A percentile compares a stretch with the other conserved stretches of the same genome.
These are phyloP conservation scores for Trichoderma erinaceum DNA, from an alignment of 495 filamentous ascomycete species.

Conservation along the genomic window DNA sequence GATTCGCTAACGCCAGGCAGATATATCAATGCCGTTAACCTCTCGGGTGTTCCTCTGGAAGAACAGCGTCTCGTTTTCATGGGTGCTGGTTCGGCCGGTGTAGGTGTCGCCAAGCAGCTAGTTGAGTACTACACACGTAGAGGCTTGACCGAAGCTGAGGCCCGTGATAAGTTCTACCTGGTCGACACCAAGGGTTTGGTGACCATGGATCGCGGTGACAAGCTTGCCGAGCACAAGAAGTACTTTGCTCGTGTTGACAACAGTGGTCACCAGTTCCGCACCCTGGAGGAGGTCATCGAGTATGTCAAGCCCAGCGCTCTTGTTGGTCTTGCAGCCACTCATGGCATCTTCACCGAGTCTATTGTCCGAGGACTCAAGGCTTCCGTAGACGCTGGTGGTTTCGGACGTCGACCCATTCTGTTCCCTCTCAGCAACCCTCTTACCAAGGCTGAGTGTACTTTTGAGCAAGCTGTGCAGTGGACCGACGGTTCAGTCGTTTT, in stretches of 20 bases:
- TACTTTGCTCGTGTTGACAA: conserved; percentile 95
- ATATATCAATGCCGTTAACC: conserved; percentile 89
- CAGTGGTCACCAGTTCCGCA: conserved; percentile 80
- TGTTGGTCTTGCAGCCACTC: conserved; percentile 89
- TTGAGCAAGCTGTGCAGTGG: conserved; percentile 79
- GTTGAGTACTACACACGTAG: conserved; percentile 92
- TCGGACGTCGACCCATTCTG: conserved; percentile 76
- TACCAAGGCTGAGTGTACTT: conserved; percentile 94
- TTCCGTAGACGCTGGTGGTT: conserved; percentile 57
- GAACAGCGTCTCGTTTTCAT: conserved; percentile 95
- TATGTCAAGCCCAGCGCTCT: conserved; percentile 91
- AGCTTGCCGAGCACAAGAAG: conserved; percentile 92
- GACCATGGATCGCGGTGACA: conserved; percentile 87
- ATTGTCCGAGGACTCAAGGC: conserved; percentile 74
- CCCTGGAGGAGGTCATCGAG: conserved; percentile 86
- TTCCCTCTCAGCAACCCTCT: conserved; percentile 94
- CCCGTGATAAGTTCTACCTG: conserved; percentile 88
- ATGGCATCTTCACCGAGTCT: conserved; percentile 86
- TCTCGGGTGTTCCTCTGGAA: conserved; percentile 76
- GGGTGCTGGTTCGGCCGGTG: conserved; percentile 90
- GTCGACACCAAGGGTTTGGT: conserved; percentile 97
- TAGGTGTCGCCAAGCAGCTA: conserved; percentile 95
- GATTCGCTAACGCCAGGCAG: conserved; percentile 28
- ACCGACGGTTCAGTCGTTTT: conserved; percentile 89
- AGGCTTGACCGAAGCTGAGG: conserved; percentile 87